A percentile compares a stretch with the other conserved stretches of the same genome.
phyloP scores from a whole-genome alignment of 371 early-diverging fungal genomes.

The Amoeboaphelidium occidentale region DNA sequence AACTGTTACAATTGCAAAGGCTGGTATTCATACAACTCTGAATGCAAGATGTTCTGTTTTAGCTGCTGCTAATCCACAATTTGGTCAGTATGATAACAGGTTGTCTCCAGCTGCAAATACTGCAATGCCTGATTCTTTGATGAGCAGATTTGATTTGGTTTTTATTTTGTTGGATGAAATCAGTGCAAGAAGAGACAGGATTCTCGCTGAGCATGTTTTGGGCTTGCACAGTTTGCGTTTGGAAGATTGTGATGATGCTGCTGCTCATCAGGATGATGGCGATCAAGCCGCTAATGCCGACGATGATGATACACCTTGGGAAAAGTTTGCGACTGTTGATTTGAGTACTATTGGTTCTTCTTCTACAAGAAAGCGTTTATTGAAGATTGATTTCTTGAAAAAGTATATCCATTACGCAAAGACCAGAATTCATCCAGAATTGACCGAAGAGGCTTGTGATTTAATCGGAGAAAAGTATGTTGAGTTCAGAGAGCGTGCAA shows the following conservation, averaged over 20 bases:
- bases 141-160: conserved; percentile 38
- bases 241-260: too few relatives aligned
- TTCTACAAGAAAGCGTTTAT: background rate
- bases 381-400: conserved; percentile 47
- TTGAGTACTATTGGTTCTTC: background rate
- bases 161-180: conserved; percentile 43
- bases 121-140: conserved; percentile 16
- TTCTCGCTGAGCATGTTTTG: conserved; percentile 70
- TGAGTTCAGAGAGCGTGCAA: conserved; percentile 3
- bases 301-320: conserved; percentile 8
- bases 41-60: conserved; percentile 96
- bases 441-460: conserved; percentile 16
- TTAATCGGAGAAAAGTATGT: background rate
- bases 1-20: conserved; percentile 91
- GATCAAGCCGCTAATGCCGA: conserved; percentile 15
- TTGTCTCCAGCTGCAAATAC: conserved; percentile 15
- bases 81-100: conserved; percentile 35
- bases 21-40: conserved; percentile 92
- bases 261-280: conserved; percentile 66
- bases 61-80: conserved; percentile 98
- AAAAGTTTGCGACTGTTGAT: conserved; percentile 36
- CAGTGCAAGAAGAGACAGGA: conserved; percentile 39
- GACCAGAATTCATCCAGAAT: conserved; percentile 33
- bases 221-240: conserved; percentile 80
- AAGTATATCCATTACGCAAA: conserved; percentile 70